Evolutionary conservation across 352 stramenopile genomes (phyloP).

Genomic region (Phytophthora podocarpi): DNA sequence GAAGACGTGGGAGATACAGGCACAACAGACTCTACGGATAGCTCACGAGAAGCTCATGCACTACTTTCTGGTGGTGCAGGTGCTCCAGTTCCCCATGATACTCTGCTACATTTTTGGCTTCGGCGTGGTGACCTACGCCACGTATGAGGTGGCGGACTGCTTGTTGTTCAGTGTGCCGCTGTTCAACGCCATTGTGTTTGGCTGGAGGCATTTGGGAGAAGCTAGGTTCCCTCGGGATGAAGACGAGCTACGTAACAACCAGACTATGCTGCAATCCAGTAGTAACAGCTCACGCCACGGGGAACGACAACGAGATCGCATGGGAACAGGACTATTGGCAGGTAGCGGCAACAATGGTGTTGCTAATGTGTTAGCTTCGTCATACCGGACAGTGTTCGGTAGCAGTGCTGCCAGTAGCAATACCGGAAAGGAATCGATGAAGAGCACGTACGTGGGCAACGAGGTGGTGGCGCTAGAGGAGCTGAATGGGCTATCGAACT

Average conservation of each 20-base stretch:
- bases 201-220: constrained; percentile 37
- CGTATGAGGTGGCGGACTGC: constrained; percentile 43
- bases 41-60: constrained; percentile 54
- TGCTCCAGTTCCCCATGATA: constrained; percentile 56
- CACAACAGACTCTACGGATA: constrained; percentile 27
- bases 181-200: constrained; percentile 63
- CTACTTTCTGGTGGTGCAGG: constrained; percentile 52
- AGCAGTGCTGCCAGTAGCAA: constrained; percentile 38
- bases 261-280: constrained; percentile 36
- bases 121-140: constrained; percentile 28
- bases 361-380: constrained; percentile 42
- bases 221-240: constrained; percentile 12
- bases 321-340: constrained; percentile 29
- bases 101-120: constrained; percentile 41
- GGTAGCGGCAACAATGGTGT: constrained; percentile 27
- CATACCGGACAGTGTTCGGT: constrained; percentile 44
- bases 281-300: constrained; percentile 35
- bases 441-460: constrained; percentile 50
- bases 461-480: constrained; percentile 60
- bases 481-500: constrained; percentile 58
- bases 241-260: constrained; percentile 29
- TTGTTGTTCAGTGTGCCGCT: constrained; percentile 55
- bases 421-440: constrained; percentile 44
- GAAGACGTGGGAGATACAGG: constrained; percentile 38
- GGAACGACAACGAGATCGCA: constrained; percentile 35